Evolutionary conservation across 306 rosid species (phyloP), one percentile per base, ranked within the genome.

Genomic region (Corylus americana): DNA sequence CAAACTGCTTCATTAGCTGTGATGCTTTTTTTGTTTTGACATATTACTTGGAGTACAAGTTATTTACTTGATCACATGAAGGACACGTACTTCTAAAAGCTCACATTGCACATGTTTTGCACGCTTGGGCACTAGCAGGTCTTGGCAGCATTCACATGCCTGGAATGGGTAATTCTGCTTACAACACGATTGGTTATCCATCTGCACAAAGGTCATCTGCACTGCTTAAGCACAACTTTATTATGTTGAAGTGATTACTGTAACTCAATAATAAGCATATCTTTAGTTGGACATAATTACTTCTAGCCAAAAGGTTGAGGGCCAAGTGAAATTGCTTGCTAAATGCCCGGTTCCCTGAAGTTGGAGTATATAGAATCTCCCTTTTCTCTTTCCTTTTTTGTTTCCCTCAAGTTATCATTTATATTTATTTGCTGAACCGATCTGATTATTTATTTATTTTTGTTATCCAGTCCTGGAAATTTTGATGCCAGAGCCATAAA

Each of bases 41-140:
- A 77, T 81, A 70, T 82, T 81, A 54, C 83, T 73, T 79, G 83
- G 89, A 87, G 84, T 79, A 80, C 86, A 88, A 82, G 85, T 87
- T 86, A 82, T 85, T 80, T 88, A 75, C 77, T 82, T 87, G 83
- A 87, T 88, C 97, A 93, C 98, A 80, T 84, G 78, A 76, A 78
- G 86, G 89, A 80, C 97, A 95, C 98, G 76, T 88, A 86, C 76
- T 78, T 84, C 85, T 87, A 75, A 90, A 89, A 88, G 96, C 99
- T 95, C 98, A 93, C 97, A 64, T 88, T 80, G 86, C 98, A 95
- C 99, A 87, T 90, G 89, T 93, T 95, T 95, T 90, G 94, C 98
- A 95, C 97, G 85, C 94, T 90, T 89, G 96, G 94, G 94, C 96
- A 91, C 98, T 93, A 93, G 96, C 98, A 95, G 99, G 99, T 90